These are phyloP conservation scores for Coccomyxa subellipsoidea DNA, from an alignment of 163 green algal genomes.

Conservation along the genomic window DNA sequence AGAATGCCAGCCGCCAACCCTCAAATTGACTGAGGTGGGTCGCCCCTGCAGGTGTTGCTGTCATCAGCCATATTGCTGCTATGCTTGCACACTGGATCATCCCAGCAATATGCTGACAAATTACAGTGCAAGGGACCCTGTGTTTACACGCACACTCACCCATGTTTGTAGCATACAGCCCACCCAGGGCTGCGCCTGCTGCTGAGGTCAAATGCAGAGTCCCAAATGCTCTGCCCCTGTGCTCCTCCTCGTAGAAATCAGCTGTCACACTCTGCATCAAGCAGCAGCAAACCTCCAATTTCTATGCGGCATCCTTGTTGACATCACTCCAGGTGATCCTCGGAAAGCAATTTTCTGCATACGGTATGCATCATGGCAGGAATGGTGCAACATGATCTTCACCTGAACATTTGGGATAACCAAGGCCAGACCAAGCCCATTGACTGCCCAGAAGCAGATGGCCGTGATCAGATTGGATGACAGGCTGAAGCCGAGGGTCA, in stretches of 20 bases:
- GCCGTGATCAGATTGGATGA: conserved; percentile 33
- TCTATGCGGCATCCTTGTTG: too few species aligned
- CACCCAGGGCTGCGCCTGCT: conserved; percentile 12
- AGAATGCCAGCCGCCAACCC: conserved; percentile 77
- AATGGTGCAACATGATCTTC: too few species aligned
- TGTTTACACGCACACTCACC: conserved; percentile 32
- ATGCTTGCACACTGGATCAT: not conserved
- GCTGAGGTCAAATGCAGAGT: conserved; percentile 45
- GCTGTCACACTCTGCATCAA: conserved; percentile 55
- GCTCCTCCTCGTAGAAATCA: conserved; percentile 66
- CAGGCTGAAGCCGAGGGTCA: conserved; percentile 38
- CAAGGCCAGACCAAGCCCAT: conserved; percentile 77
- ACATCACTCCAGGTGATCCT: too few species aligned
- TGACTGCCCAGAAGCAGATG: conserved; percentile 65
- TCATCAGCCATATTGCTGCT: not conserved
- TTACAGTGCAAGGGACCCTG: too few species aligned
- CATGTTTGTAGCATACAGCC: conserved; percentile 65
- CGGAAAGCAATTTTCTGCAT: too few species aligned
- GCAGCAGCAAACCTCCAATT: too few species aligned
- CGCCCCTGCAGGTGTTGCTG: not conserved
- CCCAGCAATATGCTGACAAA: not conserved
- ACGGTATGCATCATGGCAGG: too few species aligned
- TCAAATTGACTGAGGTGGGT: conserved; percentile 44
- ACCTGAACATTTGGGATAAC: conserved; percentile 77
- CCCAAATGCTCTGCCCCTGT: conserved; percentile 73